Conservation (phyloP, 2,329 filamentous ascomycete genomes). For the Curvularia sp. region DNA sequence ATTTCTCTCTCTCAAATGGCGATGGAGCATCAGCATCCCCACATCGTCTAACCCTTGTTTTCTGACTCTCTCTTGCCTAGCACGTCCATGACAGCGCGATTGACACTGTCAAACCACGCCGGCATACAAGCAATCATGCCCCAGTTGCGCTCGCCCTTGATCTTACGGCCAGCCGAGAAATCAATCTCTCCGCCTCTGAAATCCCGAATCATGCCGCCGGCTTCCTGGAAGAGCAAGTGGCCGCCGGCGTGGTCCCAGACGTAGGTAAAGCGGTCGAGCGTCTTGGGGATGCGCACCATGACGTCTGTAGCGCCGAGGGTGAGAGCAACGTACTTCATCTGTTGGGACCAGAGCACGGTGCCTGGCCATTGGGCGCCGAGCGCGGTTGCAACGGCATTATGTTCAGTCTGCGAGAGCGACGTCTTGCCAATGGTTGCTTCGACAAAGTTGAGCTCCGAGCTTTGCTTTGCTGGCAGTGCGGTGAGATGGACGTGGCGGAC, state of each 20-base stretch:
- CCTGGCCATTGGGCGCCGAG: conserved; percentile 56
- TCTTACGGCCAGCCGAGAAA: conserved; percentile 49
- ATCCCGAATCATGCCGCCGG: conserved; percentile 60
- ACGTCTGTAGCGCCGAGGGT: conserved; percentile 59
- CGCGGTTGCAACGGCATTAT: conserved; percentile 44
- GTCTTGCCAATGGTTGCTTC: conserved; percentile 54
- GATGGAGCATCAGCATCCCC: too few relatives aligned
- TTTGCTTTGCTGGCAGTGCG: conserved; percentile 31
- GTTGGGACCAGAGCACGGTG: conserved; percentile 60
- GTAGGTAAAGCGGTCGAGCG: conserved; percentile 54
- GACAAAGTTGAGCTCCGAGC: conserved; percentile 53
- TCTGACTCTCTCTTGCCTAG: conserved; percentile 26
- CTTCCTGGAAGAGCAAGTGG: conserved; percentile 59
- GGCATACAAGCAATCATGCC: conserved; percentile 47
- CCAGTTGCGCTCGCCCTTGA: conserved; percentile 42
- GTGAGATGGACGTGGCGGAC: conserved; percentile 40
- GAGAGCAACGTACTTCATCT: conserved; percentile 62
- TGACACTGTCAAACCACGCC: conserved; percentile 34
- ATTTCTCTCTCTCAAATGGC: too few relatives aligned
- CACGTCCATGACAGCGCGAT: conserved; percentile 38
- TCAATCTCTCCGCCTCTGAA: conserved; percentile 59
- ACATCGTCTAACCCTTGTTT: background rate
- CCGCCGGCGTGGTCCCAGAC: conserved; percentile 66
- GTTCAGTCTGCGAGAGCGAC: conserved; percentile 48
- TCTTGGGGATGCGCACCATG: conserved; percentile 57